Evolutionary conservation across 371 early-diverging fungal species (phyloP), one percentile per base, ranked within the genome.

Genomic region (Choanephora cucurbitarum): DNA sequence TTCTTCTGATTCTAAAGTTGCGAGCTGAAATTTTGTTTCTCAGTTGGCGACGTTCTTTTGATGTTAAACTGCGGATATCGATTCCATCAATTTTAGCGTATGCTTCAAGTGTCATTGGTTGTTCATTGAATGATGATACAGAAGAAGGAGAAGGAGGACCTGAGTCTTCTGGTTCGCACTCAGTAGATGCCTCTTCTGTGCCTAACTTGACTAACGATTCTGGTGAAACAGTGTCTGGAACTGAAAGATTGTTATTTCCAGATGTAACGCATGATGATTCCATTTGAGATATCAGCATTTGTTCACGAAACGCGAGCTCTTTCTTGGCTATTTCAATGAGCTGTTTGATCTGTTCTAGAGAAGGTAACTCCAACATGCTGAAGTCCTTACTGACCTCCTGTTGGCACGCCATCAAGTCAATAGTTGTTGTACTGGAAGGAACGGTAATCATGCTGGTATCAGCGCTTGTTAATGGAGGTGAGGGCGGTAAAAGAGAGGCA

Each of bases 1-100:
- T 69, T 69, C 69, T 64, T 60, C 69, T 52, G 11, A 65, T 61
- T 53, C 69, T 47, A 48, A 69, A 69, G 28, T 69, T 69, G 28
- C 69, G 69, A 37, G 69, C 69, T 14, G 69, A 69, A 46, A 69
- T 69, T 42, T 69, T 69, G 40, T 69, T 69, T 52, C 69, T 50
- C 37, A 69, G 46, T 31, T 69, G 69, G 40, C 69, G 53, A 57
- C 69, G 53, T 55, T 69, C 69, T 49, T 60, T 64, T 19, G 69
- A 57, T 31, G 52, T 47, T 31, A 69, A 62, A 43, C 78, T 82
- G 55, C 79, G 80, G 52, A 77, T 63, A 47, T 70, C 70, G 22
- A 66, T 66, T 3, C 66, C 66, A 53, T 57, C 66, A 4, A 44
- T 49, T 52, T 60, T 60, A 28, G 66, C 61, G 24, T 57, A 53